Conservation (phyloP, 805 yeast genomes). For the Wickerhamomyces tratensis region DNA sequence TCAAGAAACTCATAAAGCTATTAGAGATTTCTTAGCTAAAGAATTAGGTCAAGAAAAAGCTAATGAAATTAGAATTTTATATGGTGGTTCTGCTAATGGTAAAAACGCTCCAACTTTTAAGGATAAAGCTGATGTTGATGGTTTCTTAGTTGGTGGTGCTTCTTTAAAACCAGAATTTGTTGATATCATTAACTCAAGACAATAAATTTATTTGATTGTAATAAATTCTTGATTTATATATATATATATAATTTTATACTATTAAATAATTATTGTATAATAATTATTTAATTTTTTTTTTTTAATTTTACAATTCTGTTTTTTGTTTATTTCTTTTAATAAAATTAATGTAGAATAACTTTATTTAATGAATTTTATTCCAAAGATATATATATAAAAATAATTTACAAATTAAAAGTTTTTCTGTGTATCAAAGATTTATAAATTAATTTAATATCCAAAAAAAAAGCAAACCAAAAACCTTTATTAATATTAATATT, state of each 20-base stretch:
- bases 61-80: constrained; percentile 75
- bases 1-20: constrained; percentile 83
- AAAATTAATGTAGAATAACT: too few species aligned
- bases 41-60: constrained; percentile 77
- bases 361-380: too few species aligned
- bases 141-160: constrained; percentile 99
- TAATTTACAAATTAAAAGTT: too few species aligned
- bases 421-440: too few species aligned
- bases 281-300: too few species aligned
- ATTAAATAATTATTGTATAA: too few species aligned
- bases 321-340: too few species aligned
- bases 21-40: constrained; percentile 73
- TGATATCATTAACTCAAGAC: constrained; percentile 89
- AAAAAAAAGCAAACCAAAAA: too few species aligned
- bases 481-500: too few species aligned
- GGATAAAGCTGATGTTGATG: constrained; percentile 91
- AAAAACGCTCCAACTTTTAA: constrained; percentile 84
- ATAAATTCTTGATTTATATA: background rate
- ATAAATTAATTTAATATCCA: too few species aligned
- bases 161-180: constrained; percentile 96
- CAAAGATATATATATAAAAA: too few species aligned
- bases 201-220: constrained; percentile 25
- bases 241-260: background rate
- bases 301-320: too few species aligned
- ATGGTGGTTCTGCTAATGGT: constrained; percentile 98